Percentiles rank a stretch among this genome's conserved stretches.
phyloP scores from a whole-genome alignment of 805 yeast species.

The Komagataella ulmi region DNA sequence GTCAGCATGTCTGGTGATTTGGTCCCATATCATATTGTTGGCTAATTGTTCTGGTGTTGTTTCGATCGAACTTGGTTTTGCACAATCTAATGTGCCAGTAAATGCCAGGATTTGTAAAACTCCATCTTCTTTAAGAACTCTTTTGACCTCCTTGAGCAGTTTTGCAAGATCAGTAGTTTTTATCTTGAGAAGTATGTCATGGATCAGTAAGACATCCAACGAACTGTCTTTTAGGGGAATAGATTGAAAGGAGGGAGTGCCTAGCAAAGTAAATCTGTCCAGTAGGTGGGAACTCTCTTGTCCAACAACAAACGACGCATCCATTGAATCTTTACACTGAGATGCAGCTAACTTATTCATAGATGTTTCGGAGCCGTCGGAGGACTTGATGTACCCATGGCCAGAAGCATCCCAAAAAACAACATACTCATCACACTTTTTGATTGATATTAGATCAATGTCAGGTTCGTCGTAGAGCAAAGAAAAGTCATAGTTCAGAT shows the following conservation, averaged over 20 bases:
- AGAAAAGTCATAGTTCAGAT: neutral
- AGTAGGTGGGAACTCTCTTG: slow-evolving; percentile 7
- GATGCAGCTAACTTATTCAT: neutral
- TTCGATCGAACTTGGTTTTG: neutral
- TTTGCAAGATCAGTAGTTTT: slow-evolving; percentile 7
- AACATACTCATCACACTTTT: neutral
- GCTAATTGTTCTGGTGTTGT: slow-evolving; percentile 7
- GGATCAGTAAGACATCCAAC: slow-evolving; percentile 15
- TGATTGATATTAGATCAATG: neutral
- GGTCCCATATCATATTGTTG: slow-evolving; percentile 10
- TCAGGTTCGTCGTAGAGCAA: neutral
- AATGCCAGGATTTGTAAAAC: slow-evolving; percentile 14
- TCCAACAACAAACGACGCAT: slow-evolving; percentile 9
- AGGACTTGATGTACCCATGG: neutral
- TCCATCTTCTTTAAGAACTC: slow-evolving; percentile 18
- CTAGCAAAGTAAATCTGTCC: slow-evolving; percentile 17
- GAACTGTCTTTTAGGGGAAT: slow-evolving; percentile 15
- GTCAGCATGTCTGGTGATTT: slow-evolving; percentile 7
- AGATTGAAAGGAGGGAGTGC: slow-evolving; percentile 10
- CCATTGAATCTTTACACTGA: neutral
- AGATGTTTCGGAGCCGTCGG: neutral
- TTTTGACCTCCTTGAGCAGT: slow-evolving; percentile 13
- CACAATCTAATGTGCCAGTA: slow-evolving; percentile 8
- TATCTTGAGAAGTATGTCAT: slow-evolving; percentile 12
- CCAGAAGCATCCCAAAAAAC: neutral